Evolutionary conservation across 2,329 filamentous ascomycete genomes (phyloP).

Genomic region (Fusarium nelsonii): DNA sequence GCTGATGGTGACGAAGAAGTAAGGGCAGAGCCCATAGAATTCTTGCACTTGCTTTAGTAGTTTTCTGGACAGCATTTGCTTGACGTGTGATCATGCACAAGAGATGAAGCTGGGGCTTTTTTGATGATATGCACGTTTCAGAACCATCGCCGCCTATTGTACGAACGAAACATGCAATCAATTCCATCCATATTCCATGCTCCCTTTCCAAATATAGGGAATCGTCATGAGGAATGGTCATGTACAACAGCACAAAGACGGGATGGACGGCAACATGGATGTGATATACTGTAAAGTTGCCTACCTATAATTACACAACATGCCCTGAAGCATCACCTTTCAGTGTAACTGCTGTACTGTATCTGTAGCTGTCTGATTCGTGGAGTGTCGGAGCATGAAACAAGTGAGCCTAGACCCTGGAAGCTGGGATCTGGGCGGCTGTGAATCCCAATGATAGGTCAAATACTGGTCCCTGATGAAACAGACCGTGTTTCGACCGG

Average conservation of each 20-base stretch:
- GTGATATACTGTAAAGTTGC: neutral
- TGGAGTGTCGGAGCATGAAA: constrained; percentile 44
- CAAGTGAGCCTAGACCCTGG: constrained; percentile 46
- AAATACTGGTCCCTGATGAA: constrained; percentile 43
- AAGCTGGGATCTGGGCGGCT: constrained; percentile 43
- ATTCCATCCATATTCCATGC: neutral
- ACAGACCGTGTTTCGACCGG: constrained; percentile 48
- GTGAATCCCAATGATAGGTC: constrained; percentile 45
- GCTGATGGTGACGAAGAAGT: constrained; percentile 38
- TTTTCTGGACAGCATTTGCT: neutral
- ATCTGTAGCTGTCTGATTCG: constrained; percentile 37
- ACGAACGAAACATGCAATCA: constrained; percentile 6
- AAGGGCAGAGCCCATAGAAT: constrained; percentile 40
- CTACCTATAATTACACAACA: constrained; percentile 12
- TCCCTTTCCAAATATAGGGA: constrained; percentile 12
- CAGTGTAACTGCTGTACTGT: constrained; percentile 10
- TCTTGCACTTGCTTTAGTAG: neutral
- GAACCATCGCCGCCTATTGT: constrained; percentile 5
- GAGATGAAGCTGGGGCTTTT: constrained; percentile 34
- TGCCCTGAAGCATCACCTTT: constrained; percentile 17
- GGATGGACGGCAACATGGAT: constrained; percentile 7
- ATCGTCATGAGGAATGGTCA: neutral
- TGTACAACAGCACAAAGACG: constrained; percentile 14
- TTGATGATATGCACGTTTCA: constrained; percentile 29
- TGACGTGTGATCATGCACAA: constrained; percentile 14